Evolutionary conservation across 2,329 filamentous ascomycete genomes (phyloP), one percentile per base, ranked within the genome.

Genomic region (Colletotrichum shisoi): DNA sequence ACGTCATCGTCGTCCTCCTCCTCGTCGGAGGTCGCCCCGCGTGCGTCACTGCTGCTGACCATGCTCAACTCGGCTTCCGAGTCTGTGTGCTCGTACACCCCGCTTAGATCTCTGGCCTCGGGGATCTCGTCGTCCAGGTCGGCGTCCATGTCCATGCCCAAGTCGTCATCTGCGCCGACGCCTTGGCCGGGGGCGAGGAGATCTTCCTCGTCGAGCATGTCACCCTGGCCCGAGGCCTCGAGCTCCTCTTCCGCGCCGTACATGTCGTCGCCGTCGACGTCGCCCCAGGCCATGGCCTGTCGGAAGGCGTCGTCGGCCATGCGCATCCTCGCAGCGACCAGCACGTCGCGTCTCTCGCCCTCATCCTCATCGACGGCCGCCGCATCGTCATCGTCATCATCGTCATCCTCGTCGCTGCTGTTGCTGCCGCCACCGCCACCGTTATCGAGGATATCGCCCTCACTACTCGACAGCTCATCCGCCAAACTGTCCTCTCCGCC

Each of bases 61-160:
- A 82, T 86, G 67, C 78, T 83, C 58, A 88, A 71, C 58, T 89
- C 88, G 9, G 83, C 89, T 71, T 92, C 90, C 2, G 89, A 90
- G 77, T 93, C 91, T 9, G 91, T 93, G 74, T 93, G 90, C 79
- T 93, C 90, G 79, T 92, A 93, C 71, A 86, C 85, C 31, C 83
- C 86, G 73, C 80, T 81, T 31, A 67, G 51, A 60, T 63, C 67
- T 72, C 87, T 85, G 11, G 83, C 87, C 67, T 91, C 88, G 21
- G 89, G 89, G 42, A 92, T 85, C 67, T 90, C 89, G 56, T 87
- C 89, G 74, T 93, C 90, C 46, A 92, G 81, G 73, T 93, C 84
- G n/a, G 84, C 87, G 57, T 85, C 88, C 85, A 90, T 89, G 73
- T 83, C 83, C 79, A 86, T 80, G 69, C 82, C 80, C 37, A 67